phyloP scores from a whole-genome alignment of 2,329 filamentous ascomycete species.

The Dactylellina drechsleri region DNA sequence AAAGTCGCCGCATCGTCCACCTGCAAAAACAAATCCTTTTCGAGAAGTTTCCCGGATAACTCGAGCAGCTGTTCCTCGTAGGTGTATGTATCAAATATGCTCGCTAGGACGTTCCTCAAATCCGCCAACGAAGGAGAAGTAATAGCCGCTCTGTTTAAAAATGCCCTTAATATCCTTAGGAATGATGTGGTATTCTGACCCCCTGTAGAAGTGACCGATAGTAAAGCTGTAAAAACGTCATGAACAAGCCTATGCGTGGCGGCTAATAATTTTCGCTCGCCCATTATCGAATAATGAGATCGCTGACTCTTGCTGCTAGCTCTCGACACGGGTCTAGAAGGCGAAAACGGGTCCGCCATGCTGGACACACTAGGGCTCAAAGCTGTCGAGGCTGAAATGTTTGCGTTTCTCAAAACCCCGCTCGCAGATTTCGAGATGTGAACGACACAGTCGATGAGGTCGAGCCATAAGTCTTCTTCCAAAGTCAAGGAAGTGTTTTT shows the following conservation, averaged over 20 bases:
- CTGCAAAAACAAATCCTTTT: slow-evolving; percentile 86
- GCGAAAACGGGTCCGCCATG: slow-evolving; percentile 25
- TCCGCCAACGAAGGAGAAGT: slow-evolving; percentile 88
- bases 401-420: slow-evolving; percentile 49
- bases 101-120: slow-evolving; percentile 81
- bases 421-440: slow-evolving; percentile 64
- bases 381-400: slow-evolving; percentile 34
- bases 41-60: slow-evolving; percentile 85
- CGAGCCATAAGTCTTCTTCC: slow-evolving; percentile 74
- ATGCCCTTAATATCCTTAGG: slow-evolving; percentile 85
- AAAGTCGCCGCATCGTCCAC: slow-evolving; percentile 79
- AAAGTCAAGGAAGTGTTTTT: slow-evolving; percentile 62
- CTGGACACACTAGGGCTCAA: slow-evolving; percentile 36
- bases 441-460: slow-evolving; percentile 72
- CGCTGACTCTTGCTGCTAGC: slow-evolving; percentile 50
- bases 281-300: slow-evolving; percentile 45
- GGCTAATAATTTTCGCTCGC: slow-evolving; percentile 69
- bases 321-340: slow-evolving; percentile 63
- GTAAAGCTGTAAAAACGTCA: slow-evolving; percentile 85
- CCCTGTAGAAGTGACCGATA: slow-evolving; percentile 75
- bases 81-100: slow-evolving; percentile 93
- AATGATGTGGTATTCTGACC: slow-evolving; percentile 69
- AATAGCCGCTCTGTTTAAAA: slow-evolving; percentile 81
- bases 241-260: slow-evolving; percentile 84
- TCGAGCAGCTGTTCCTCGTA: slow-evolving; percentile 91